These are phyloP conservation scores for Abrus precatorius DNA, from an alignment of 306 rosid genomes.

Conservation along the genomic window DNA sequence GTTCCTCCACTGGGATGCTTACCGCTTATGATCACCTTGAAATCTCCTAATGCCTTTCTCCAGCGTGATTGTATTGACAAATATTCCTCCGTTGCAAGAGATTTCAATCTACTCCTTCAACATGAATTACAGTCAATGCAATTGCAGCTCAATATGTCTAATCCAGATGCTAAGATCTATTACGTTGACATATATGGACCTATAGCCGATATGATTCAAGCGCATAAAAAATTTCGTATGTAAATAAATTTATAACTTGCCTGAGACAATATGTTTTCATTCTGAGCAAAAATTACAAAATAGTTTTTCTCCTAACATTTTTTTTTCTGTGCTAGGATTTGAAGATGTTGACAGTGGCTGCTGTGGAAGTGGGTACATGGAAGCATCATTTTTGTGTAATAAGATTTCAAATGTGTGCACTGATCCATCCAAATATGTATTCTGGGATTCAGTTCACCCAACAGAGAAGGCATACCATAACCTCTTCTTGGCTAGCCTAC, in stretches of 20 bases:
- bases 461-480: constrained; percentile 62
- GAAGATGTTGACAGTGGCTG: constrained; percentile 64
- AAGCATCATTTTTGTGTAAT: constrained; percentile 66
- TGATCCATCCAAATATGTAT: constrained; percentile 67
- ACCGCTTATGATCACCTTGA: constrained; percentile 61
- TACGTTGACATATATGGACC: constrained; percentile 70
- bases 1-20: constrained; percentile 83
- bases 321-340: constrained; percentile 53
- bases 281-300: not conserved
- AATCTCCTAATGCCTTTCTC: constrained; percentile 34
- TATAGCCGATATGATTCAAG: constrained; percentile 57
- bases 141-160: constrained; percentile 48
- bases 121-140: constrained; percentile 53
- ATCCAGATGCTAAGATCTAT: constrained; percentile 43
- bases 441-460: constrained; percentile 88
- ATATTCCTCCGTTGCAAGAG: constrained; percentile 60
- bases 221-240: constrained; percentile 55
- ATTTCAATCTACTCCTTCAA: constrained; percentile 69
- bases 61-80: constrained; percentile 61
- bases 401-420: constrained; percentile 53
- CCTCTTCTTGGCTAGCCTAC: constrained; percentile 46
- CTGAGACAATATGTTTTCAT: not conserved
- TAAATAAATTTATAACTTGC: not conserved
- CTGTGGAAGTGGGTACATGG: constrained; percentile 77
- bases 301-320: not conserved